Base-by-base conservation (phyloP, 768 basidiomycete species). In the Hygrocybe punicea region DNA sequence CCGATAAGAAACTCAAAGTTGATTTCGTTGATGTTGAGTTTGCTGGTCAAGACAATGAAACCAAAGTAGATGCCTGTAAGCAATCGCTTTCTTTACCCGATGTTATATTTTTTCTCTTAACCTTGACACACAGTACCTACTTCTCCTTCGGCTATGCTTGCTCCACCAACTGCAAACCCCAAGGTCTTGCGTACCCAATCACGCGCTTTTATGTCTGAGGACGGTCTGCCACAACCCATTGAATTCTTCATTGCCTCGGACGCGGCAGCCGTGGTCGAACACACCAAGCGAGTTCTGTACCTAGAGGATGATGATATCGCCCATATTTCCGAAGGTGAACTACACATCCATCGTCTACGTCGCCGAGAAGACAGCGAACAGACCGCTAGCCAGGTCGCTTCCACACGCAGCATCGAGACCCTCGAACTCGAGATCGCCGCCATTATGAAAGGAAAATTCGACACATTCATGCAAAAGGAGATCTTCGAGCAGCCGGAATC, bases 401-500 rank as follows among this genome's bases (percentile, higher is more conserved):
- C 91, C 23, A 96, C 93, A 34, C 91, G 97, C 63, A 93, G 84
- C 62, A 98, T 99, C 73, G 97, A 98, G 78, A 97, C 94, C 5
- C 85, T 99, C 64, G 97, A 98, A 76, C 86, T 99, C 62, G 97
- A 99, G 75, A 84, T 99, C 46, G 96, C 96, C n/a, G 97, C 96
- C 63, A 98, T 99, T 78, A 98, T 98, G 97, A 99, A 99, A 82
- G 97, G 97, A 69, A 93, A 94, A 74, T 99, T 98, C 71, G 93
- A 93, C 69, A 95, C 96, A 70, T 99, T 99, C 78, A 99, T 99
- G 97, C 96, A 98, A 73, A 99, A 99, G 79, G 97, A 99, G 74
- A 98, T 98, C 65, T 98, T 93, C 79, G 92, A 98, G 70, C 96
- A 98, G 72, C 96, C 97, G 51, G 97, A 99, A 69, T 96, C 93